Evolutionary conservation across 2,329 filamentous ascomycete genomes (phyloP).

Genomic region (Macrophomina tecta): DNA sequence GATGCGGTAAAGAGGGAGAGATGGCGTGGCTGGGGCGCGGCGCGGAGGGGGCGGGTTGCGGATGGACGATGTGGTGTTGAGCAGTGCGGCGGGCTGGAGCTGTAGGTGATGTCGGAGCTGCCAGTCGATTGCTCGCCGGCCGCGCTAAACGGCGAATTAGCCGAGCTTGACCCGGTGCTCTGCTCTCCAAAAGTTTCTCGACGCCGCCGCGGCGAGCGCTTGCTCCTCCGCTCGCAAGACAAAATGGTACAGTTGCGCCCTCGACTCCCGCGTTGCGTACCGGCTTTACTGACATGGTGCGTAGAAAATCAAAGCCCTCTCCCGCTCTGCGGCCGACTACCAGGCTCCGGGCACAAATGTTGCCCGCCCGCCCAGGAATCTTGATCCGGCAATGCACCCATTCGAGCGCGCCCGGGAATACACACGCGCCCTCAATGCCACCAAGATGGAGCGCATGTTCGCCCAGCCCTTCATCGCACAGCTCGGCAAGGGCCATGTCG

Average conservation of each 20-base stretch:
- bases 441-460: constrained; percentile 94
- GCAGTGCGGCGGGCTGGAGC: constrained; percentile 19
- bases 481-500: constrained; percentile 88
- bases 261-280: background rate
- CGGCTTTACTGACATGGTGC: background rate
- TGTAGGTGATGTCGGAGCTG: constrained; percentile 24
- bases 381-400: constrained; percentile 85
- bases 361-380: constrained; percentile 69
- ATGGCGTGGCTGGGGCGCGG: constrained; percentile 7
- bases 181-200: constrained; percentile 28
- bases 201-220: constrained; percentile 25
- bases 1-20: constrained; percentile 6
- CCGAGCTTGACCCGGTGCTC: background rate
- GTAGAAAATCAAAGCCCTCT: constrained; percentile 63
- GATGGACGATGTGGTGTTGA: constrained; percentile 26
- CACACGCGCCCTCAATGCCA: constrained; percentile 78
- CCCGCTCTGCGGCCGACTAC: constrained; percentile 67
- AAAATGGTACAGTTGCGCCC: constrained; percentile 22
- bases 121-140: constrained; percentile 1
- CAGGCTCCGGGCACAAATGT: constrained; percentile 72
- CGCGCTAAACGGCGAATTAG: constrained; percentile 2
- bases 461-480: constrained; percentile 83
- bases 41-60: constrained; percentile 21
- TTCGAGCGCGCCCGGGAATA: constrained; percentile 92
- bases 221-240: constrained; percentile 25